Evolutionary conservation across 1,284 basidiomycete species (phyloP).

Genomic region (Boletus mariae): DNA sequence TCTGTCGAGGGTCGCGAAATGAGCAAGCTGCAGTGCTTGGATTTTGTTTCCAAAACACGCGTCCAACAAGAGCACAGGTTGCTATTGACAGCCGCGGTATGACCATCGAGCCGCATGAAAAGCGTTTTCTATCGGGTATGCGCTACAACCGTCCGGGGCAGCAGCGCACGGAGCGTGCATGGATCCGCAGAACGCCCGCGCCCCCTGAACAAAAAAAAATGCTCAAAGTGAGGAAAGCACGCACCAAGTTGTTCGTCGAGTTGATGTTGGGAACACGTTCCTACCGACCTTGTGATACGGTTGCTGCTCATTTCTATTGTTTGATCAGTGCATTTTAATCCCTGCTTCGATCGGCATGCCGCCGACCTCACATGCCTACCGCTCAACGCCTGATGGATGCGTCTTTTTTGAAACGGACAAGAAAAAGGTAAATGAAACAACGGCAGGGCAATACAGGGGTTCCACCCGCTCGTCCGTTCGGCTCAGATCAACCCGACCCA

Average conservation of each 20-base stretch:
- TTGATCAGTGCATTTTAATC: neutral
- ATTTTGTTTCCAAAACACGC: neutral
- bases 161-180: neutral
- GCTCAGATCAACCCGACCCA: constrained; percentile 1
- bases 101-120: neutral
- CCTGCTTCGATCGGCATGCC: constrained; percentile 6
- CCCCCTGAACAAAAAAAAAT: neutral
- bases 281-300: neutral
- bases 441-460: neutral
- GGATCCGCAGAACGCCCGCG: neutral
- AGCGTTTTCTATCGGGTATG: neutral
- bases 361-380: constrained; percentile 6
- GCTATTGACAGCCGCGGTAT: neutral
- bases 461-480: neutral
- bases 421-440: neutral
- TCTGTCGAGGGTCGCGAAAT: neutral
- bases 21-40: neutral
- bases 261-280: neutral
- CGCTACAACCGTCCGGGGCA: neutral
- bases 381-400: neutral
- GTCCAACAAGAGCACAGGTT: neutral
- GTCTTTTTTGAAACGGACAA: neutral
- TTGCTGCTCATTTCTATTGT: neutral
- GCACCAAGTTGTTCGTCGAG: neutral
- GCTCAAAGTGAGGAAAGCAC: neutral